Evolutionary conservation across 169 alveolate genomes (phyloP), one percentile per base, ranked within the genome.

Genomic region (Cryptosporidium viatorum): DNA sequence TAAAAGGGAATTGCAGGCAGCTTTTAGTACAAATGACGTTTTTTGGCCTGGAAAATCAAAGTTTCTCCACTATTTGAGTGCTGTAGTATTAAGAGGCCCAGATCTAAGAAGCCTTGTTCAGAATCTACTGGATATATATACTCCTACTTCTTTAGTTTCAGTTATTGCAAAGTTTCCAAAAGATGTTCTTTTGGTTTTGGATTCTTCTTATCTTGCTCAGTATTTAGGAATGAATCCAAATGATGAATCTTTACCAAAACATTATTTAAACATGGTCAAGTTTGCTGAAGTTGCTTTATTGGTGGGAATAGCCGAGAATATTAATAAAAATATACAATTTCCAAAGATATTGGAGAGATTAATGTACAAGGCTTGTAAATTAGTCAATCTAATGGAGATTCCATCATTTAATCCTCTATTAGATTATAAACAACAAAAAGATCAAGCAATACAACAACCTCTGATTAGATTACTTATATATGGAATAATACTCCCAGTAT

Each of bases 391-490:
- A 8, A 71, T 71, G 85, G 85, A 71, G 5, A 29, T 71, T 50
- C 69, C 85, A 16, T 16, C 39, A 12, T 71, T 51, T 39, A 71
- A 71, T 51, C 85, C 85, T 18, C 51, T 71, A 6, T 51, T 31
- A 29, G 85, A 71, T 51, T 51, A 71, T 31, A 71, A 71, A 35
- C 68, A 71, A 33, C 85, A 71, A 35, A 71, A 51, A 33, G 85
- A 71, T 10, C 51, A 31, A 51, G 51, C 85, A 29, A 35, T 71
- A 71, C 85, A 71, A 18, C 85, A 71, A n/a, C 85, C 85, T 21
- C 35, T 71, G 0, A 14, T 71, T 2, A 48, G 85, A 33, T 33
- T 71, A 31, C 35, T 71, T n/a, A 8, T 71, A 26, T 71, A 71
- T 31, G 85, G 85, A 50, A n/a, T 48, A 5, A 51, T 71, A 31